These are phyloP conservation scores for Penicillium sp. DNA, from an alignment of 2,329 filamentous ascomycete species.

Conservation along the genomic window DNA sequence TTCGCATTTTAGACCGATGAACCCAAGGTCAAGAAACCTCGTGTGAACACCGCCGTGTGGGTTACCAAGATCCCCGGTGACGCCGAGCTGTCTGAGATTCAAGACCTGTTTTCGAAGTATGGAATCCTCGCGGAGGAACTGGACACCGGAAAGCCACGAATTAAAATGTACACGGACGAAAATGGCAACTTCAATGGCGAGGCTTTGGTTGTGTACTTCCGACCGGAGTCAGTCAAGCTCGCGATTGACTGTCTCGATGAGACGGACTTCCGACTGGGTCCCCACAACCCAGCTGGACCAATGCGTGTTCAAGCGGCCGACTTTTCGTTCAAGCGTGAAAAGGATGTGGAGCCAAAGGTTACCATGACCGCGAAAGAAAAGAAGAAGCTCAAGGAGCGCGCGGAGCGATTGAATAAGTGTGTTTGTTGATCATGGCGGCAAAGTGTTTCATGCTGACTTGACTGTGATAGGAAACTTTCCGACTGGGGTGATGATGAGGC, in stretches of 20 bases:
- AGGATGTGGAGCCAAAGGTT: constrained; percentile 47
- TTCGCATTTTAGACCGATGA: constrained; percentile 24
- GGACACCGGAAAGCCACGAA: constrained; percentile 79
- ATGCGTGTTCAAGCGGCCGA: constrained; percentile 86
- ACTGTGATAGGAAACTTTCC: constrained; percentile 68
- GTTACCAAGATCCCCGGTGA: constrained; percentile 84
- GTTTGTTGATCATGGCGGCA: constrained; percentile 14
- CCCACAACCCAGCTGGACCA: constrained; percentile 54
- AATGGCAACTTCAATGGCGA: constrained; percentile 89
- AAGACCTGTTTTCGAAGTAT: constrained; percentile 80
- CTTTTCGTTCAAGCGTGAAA: constrained; percentile 84
- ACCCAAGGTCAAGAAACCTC: constrained; percentile 45
- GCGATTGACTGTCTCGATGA: constrained; percentile 55
- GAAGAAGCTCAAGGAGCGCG: constrained; percentile 86
- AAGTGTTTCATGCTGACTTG: constrained; percentile 18
- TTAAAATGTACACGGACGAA: constrained; percentile 88
- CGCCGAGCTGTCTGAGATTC: constrained; percentile 75
- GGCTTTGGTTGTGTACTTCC: constrained; percentile 90
- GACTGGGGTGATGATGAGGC: constrained; percentile 91
- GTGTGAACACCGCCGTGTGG: constrained; percentile 85
- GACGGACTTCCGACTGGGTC: constrained; percentile 69
- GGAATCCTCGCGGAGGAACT: constrained; percentile 94
- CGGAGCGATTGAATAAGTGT: constrained; percentile 75
- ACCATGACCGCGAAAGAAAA: constrained; percentile 63
- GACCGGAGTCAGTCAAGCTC: constrained; percentile 82